Percentiles rank a stretch among this genome's conserved stretches.
Conservation (phyloP, 768 basidiomycete species). For the Collybiopsis luxurians region DNA sequence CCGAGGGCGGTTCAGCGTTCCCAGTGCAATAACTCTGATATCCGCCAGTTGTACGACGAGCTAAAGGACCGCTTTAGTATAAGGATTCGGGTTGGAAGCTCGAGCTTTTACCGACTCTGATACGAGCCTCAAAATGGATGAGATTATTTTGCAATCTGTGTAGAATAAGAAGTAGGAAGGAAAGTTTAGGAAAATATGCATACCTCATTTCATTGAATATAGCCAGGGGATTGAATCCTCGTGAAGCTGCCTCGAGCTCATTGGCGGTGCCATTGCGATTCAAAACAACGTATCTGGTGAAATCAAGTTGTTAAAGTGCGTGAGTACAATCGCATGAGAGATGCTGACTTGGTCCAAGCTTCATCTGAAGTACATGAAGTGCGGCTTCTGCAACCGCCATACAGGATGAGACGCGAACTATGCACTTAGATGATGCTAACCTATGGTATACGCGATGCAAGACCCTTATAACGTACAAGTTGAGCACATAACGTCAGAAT, state of each 20-base stretch:
- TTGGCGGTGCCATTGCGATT: conserved; percentile 78
- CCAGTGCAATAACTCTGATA: conserved; percentile 70
- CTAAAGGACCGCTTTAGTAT: too few species aligned
- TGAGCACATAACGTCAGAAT: conserved; percentile 5
- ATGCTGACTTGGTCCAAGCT: conserved; percentile 73
- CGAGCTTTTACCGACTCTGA: conserved; percentile 58
- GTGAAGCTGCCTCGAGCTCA: conserved; percentile 63
- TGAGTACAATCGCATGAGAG: conserved; percentile 9
- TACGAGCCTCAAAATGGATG: conserved; percentile 61
- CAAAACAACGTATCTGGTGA: conserved; percentile 63
- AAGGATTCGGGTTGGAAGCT: too few species aligned
- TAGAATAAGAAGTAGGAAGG: conserved; percentile 4
- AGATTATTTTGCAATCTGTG: conserved; percentile 70
- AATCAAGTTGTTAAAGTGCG: conserved; percentile 4
- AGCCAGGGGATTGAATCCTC: conserved; percentile 61
- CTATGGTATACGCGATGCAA: conserved; percentile 64
- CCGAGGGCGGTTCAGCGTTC: conserved; percentile 57
- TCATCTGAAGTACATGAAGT: conserved; percentile 77
- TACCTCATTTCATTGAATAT: conserved; percentile 82
- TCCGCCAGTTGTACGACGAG: conserved; percentile 69
- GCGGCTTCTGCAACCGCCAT: conserved; percentile 36
- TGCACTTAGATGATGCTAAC: neutral
- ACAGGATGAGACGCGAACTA: neutral
- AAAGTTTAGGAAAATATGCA: conserved; percentile 12
- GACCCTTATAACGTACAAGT: conserved; percentile 35